Conservation (phyloP, 305 asterid genomes). For the Fraxinus baroniana region DNA sequence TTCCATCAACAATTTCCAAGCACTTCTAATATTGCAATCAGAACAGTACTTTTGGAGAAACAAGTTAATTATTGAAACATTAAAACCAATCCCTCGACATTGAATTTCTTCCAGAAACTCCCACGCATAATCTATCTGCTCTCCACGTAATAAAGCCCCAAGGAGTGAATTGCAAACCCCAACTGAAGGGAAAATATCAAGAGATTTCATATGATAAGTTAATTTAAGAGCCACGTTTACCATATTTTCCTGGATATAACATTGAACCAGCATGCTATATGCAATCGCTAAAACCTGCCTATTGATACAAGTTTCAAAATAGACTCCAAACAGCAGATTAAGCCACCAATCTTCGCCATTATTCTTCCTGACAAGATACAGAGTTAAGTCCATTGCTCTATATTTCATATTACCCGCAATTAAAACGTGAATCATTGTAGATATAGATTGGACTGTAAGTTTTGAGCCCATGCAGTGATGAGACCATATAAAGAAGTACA, state of each 20-base stretch:
- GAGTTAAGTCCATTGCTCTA: slow-evolving; percentile 26
- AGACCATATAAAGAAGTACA: slow-evolving; percentile 23
- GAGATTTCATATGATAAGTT: slow-evolving; percentile 14
- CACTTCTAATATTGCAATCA: slow-evolving; percentile 17
- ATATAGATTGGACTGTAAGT: slow-evolving; percentile 13
- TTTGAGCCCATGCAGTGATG: slow-evolving; percentile 5
- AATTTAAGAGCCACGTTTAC: slow-evolving; percentile 14
- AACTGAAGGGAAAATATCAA: slow-evolving; percentile 21
- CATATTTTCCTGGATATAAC: slow-evolving; percentile 22
- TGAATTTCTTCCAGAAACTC: slow-evolving; percentile 24
- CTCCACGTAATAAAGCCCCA: slow-evolving; percentile 17
- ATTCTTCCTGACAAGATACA: slow-evolving; percentile 21
- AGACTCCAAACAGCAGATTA: slow-evolving; percentile 10
- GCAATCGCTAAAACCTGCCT: slow-evolving; percentile 23
- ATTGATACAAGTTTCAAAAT: slow-evolving; percentile 10
- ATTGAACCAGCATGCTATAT: slow-evolving; percentile 26
- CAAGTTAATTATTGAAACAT: slow-evolving; percentile 22
- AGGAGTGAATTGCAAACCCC: slow-evolving; percentile 31
- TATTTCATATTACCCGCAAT: slow-evolving; percentile 28
- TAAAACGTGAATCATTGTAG: slow-evolving; percentile 25
- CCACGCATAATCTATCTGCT: slow-evolving; percentile 24
- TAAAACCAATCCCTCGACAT: slow-evolving; percentile 19
- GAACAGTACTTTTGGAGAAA: slow-evolving; percentile 23
- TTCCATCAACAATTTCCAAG: slow-evolving; percentile 27
- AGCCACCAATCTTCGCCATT: slow-evolving; percentile 20